A percentile compares a stretch with the other conserved stretches of the same genome.
These are phyloP conservation scores for Saccharomycopsis babjevae DNA, from an alignment of 805 yeast species.

Conservation along the genomic window DNA sequence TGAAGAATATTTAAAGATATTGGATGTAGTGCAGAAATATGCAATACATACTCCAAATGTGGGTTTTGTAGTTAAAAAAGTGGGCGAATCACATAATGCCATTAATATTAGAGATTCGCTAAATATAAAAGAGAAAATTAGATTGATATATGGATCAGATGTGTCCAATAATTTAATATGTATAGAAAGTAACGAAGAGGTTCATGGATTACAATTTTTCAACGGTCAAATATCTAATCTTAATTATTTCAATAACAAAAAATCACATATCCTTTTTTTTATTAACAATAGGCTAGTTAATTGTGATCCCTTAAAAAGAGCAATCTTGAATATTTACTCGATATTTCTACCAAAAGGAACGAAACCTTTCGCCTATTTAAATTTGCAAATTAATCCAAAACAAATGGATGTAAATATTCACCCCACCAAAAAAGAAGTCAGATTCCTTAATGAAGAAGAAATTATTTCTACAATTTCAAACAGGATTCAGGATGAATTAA, in stretches of 20 bases:
- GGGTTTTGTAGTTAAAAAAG: conserved; percentile 71
- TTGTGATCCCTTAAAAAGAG: conserved; percentile 70
- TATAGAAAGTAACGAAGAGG: conserved; percentile 30
- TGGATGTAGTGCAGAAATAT: conserved; percentile 78
- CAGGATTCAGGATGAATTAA: conserved; percentile 39
- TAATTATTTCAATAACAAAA: conserved; percentile 52
- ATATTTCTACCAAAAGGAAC: conserved; percentile 68
- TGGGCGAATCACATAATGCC: conserved; percentile 63
- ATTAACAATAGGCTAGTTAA: conserved; percentile 76
- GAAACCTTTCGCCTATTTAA: conserved; percentile 67
- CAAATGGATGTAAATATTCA: conserved; percentile 90
- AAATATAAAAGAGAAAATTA: conserved; percentile 53
- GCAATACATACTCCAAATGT: conserved; percentile 62
- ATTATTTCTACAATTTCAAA: conserved; percentile 54
- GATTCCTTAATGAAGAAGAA: conserved; percentile 79
- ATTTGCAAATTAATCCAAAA: conserved; percentile 54
- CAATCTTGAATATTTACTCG: conserved; percentile 51
- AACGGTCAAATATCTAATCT: conserved; percentile 61
- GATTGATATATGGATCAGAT: conserved; percentile 59
- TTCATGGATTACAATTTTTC: conserved; percentile 40
- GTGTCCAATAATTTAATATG: conserved; percentile 57
- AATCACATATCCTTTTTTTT: conserved; percentile 65
- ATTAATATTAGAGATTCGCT: conserved; percentile 46
- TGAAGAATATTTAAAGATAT: conserved; percentile 68
- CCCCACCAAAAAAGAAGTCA: conserved; percentile 89